These are phyloP conservation scores for Daldinia bambusicola DNA, from an alignment of 495 filamentous ascomycete genomes.

Conservation along the genomic window DNA sequence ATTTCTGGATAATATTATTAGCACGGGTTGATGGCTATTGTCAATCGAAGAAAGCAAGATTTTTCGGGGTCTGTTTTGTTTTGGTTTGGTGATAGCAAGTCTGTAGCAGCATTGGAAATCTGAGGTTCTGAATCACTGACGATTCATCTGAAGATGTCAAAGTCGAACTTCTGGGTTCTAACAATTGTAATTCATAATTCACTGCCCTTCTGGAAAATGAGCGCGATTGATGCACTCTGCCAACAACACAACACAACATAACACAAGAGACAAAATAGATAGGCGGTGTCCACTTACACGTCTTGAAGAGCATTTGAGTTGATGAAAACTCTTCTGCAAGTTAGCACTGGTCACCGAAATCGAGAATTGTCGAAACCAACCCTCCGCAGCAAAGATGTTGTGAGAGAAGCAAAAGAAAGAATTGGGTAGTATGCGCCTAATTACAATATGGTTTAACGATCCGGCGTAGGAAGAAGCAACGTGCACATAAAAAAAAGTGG, in stretches of 20 bases:
- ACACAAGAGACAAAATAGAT: conserved; percentile 7
- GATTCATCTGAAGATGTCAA: neutral
- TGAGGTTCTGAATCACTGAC: too few relatives aligned
- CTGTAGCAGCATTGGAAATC: neutral
- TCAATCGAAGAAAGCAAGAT: neutral
- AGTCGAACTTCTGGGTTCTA: conserved; percentile 1
- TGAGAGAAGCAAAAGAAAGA: conserved; percentile 27
- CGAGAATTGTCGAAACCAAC: conserved; percentile 10
- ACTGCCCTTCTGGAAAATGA: conserved; percentile 12
- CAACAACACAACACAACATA: neutral
- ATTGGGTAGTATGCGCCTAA: conserved; percentile 4
- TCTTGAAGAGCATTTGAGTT: conserved; percentile 25
- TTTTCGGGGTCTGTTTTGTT: neutral
- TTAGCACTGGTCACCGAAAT: conserved; percentile 1
- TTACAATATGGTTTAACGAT: conserved; percentile 13
- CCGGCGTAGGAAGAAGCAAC: conserved; percentile 17
- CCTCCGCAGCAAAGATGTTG: conserved; percentile 31
- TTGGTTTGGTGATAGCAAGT: neutral
- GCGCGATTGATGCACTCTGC: neutral
- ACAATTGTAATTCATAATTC: neutral
- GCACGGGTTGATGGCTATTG: neutral
- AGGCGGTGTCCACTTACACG: conserved; percentile 30
- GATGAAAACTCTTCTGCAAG: conserved; percentile 11
- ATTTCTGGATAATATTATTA: conserved; percentile 20
- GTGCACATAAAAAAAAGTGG: conserved; percentile 35